Evolutionary conservation across 2,329 filamentous ascomycete genomes (phyloP), one percentile per base, ranked within the genome.

Genomic region (Neurospora sp.): DNA sequence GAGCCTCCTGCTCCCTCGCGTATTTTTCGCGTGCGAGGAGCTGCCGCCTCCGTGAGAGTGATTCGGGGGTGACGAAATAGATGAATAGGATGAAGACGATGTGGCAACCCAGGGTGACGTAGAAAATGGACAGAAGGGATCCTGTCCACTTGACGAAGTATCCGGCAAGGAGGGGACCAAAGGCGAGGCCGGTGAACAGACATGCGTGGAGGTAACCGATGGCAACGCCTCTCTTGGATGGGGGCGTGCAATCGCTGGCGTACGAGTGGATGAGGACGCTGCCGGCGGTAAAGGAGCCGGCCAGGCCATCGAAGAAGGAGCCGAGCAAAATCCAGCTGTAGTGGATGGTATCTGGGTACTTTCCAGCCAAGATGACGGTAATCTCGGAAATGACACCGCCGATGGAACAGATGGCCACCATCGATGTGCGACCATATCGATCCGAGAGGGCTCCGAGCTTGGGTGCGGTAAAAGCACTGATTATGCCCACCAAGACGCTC

Each of bases 141-240:
- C 92, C 91, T 0, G 92, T 94, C 78, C 84, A 86, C 75, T 91
- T 87, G 76, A 97, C 90, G 62, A 97, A 83, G 74, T 92, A 90
- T 2, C 91, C 94, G 0, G 93, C 91, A 28, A 97, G 77, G 2
- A 96, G 84, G 8, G 96, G 96, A 0, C 96, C 96, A 39, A 95
- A 80, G 0, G 96, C 95, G 66, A 98, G 88, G n/a, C 96, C 96
- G 1, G 87, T 86, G 79, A 97, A 98, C 9, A 99, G 84, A 74
- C 91, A 93, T 11, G 93, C 93, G 76, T 98, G 93, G 75, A 98
- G 90, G 78, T 94, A 95, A 7, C 93, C 94, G 78, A 98, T 96
- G 4, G 90, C 88, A 8, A 97, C 91, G 71, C 91, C 92, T 23
- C 96, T 89, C 76, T 88, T 88, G 38, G 91, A 90, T 0, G 93